Conservation (phyloP, 2,329 filamentous ascomycete species). For the Lasiodiplodia theobromae region DNA sequence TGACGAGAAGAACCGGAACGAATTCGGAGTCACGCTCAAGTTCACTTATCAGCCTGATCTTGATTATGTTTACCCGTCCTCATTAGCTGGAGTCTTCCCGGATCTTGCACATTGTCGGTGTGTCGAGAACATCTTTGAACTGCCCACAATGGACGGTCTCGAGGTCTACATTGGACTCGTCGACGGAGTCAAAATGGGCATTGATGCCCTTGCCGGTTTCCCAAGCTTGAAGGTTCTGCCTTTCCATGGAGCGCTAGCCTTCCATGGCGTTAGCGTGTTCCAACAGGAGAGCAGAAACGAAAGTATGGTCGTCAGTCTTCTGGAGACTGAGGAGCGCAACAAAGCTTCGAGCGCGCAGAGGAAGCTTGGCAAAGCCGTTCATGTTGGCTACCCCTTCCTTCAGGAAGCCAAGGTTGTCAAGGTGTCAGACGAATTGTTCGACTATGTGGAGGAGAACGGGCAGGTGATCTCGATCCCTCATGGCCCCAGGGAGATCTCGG, state of each 20-base stretch:
- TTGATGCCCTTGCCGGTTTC: constrained; percentile 88
- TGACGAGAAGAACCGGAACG: constrained; percentile 83
- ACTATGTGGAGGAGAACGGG: constrained; percentile 75
- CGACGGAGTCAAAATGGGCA: constrained; percentile 81
- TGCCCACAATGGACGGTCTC: constrained; percentile 89
- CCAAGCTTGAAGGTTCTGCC: constrained; percentile 87
- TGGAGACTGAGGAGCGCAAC: constrained; percentile 74
- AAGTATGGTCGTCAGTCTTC: constrained; percentile 89
- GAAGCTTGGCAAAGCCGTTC: constrained; percentile 84
- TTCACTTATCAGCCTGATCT: constrained; percentile 83
- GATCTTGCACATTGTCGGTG: constrained; percentile 87
- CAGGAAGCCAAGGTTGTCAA: constrained; percentile 90
- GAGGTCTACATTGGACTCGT: constrained; percentile 85
- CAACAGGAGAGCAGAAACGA: constrained; percentile 95
- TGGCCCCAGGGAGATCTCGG: constrained; percentile 75
- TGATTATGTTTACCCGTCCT: constrained; percentile 86
- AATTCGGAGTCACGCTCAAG: constrained; percentile 90
- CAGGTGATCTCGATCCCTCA: constrained; percentile 75
- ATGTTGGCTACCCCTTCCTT: constrained; percentile 93
- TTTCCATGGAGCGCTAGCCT: constrained; percentile 80
- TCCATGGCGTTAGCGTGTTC: constrained; percentile 92
- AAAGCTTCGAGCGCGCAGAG: constrained; percentile 75
- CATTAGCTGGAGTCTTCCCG: constrained; percentile 87
- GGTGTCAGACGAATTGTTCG: constrained; percentile 92
- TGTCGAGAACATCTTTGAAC: constrained; percentile 93